Evolutionary conservation across 805 yeast genomes (phyloP), one percentile per base, ranked within the genome.

Genomic region (Wickerhamomyces mucosus): DNA sequence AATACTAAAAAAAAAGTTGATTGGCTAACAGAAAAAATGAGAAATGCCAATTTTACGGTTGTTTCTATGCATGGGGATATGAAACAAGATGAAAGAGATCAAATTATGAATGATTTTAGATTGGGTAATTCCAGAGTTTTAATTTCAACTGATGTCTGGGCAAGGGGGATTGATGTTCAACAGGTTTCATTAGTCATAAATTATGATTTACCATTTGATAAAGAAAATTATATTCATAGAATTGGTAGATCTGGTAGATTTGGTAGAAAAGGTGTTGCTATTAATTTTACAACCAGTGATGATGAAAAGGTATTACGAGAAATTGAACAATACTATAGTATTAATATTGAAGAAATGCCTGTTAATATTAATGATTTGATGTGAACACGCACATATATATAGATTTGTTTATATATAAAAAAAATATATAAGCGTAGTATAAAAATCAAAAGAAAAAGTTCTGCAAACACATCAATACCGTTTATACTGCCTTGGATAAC

Each of bases 171-270:
- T 45, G 98, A 89, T 62, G 97, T 89, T 39, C 98, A 89, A 67
- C 97, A 89, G 57, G 96, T 89, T 29, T 88, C 96, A 10, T 64
- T 89, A 45, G 98, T 89, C 38, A 84, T 89, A 53, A 89, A 89
- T 71, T 89, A 83, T 64, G 98, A 89, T 61, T 65, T 89, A 58
- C 97, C 98, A 35, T 59, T 73, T 42, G 86, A 92, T 70, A 77
- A 79, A 56, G 97, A 89, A 61, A 89, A 89, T 71, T 89, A 89
- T 61, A 78, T 89, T 53, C 98, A 89, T 68, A 75, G 98, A 63
- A 89, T 89, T 46, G 98, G 98, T 59, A 79, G 98, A 61, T 86
- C 95, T 46, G 98, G 97, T 43, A 78, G 98, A 58, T 89, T 89
- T 67, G 98, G 98, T 48, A 78, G 98, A 63, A 89, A 88, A 69